phyloP scores from a whole-genome alignment of 805 yeast genomes.

The Blastobotrys robertii region DNA sequence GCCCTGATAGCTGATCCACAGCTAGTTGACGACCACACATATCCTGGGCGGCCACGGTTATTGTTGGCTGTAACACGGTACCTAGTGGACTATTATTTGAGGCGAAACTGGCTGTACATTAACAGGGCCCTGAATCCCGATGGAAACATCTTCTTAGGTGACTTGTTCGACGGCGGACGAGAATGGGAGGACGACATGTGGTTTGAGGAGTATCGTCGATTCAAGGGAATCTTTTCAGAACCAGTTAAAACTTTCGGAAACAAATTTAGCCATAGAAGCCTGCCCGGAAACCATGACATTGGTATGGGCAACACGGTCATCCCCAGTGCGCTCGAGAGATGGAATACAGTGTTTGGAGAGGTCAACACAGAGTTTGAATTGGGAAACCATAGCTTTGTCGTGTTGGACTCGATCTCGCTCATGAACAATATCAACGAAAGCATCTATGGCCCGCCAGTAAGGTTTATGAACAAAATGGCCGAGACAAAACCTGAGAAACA shows the following conservation, averaged over 20 bases:
- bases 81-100: constrained; percentile 70
- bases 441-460: constrained; percentile 38
- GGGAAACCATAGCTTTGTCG: constrained; percentile 64
- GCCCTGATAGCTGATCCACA: constrained; percentile 89
- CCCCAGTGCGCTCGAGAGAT: constrained; percentile 48
- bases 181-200: constrained; percentile 65
- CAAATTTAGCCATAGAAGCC: background rate
- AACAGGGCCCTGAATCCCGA: constrained; percentile 60
- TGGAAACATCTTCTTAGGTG: constrained; percentile 74
- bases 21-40: constrained; percentile 78
- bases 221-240: constrained; percentile 54
- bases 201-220: constrained; percentile 62
- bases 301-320: constrained; percentile 78
- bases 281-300: constrained; percentile 94
- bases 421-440: constrained; percentile 45
- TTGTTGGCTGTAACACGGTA: constrained; percentile 47
- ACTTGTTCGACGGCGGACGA: constrained; percentile 90
- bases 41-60: constrained; percentile 54
- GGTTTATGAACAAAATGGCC: constrained; percentile 39
- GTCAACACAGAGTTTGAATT: constrained; percentile 43
- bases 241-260: constrained; percentile 36
- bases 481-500: constrained; percentile 8
- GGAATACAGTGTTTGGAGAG: constrained; percentile 64
- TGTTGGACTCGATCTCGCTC: constrained; percentile 76
- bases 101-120: constrained; percentile 57